Conservation (phyloP, 306 rosid genomes). For the Adenanthera pavonina region DNA sequence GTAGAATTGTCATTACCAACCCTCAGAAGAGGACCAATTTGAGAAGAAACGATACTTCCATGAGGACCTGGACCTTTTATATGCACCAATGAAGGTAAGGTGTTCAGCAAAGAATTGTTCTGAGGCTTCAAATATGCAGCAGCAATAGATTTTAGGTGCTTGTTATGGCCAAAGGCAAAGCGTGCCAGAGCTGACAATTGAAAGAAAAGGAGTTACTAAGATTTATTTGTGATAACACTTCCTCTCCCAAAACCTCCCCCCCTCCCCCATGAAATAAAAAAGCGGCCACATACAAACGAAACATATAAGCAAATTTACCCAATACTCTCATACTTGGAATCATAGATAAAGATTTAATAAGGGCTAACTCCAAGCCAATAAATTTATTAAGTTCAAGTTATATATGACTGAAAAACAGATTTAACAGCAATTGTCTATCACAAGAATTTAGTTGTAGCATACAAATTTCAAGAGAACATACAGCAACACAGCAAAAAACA, state of each 20-base stretch:
- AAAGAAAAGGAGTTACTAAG: slow-evolving; percentile 26
- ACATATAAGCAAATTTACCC: not conserved
- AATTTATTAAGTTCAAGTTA: not conserved
- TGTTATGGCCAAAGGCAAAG: slow-evolving; percentile 96
- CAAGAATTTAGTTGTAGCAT: not conserved
- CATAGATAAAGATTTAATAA: not conserved
- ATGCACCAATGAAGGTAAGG: slow-evolving; percentile 82
- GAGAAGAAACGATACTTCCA: slow-evolving; percentile 77
- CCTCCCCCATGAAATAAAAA: not conserved
- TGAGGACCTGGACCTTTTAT: slow-evolving; percentile 64
- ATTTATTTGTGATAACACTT: not conserved
- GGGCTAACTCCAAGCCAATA: not conserved
- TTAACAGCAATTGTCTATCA: not conserved
- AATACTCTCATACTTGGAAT: not conserved
- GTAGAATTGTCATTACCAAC: slow-evolving; percentile 73
- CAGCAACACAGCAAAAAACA: slow-evolving; percentile 5
- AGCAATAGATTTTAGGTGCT: slow-evolving; percentile 91
- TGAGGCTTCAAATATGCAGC: slow-evolving; percentile 96
- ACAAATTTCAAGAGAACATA: not conserved
- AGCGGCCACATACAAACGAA: not conserved
- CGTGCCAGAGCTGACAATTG: slow-evolving; percentile 77
- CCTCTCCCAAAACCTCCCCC: not conserved
- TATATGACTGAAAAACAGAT: not conserved
- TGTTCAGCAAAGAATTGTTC: slow-evolving; percentile 69
- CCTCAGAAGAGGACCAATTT: slow-evolving; percentile 81